A percentile compares a stretch with the other conserved stretches of the same genome.
Evolutionary conservation across 176 grass and related monocot species (phyloP).

Genomic region (Paspalum notatum): DNA sequence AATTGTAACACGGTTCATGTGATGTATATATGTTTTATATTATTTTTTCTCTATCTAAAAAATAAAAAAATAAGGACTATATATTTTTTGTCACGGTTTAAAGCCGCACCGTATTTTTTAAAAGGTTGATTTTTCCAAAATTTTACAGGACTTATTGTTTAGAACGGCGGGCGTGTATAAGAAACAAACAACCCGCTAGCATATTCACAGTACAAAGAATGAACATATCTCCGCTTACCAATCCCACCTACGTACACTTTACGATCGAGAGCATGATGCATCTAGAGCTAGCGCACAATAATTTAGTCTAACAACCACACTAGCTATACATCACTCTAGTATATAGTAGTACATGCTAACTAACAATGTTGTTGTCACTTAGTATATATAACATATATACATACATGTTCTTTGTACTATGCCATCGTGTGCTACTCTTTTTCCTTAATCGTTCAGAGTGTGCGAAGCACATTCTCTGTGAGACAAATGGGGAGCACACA

Average conservation of each 20-base stretch:
- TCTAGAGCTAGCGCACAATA: neutral
- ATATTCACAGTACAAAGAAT: neutral
- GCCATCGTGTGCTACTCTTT: neutral
- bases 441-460: neutral
- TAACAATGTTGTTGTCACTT: neutral
- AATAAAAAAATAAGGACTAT: too few species aligned
- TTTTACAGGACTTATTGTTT: too few species aligned
- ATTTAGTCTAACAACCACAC: slow-evolving; percentile 18
- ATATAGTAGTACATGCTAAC: neutral
- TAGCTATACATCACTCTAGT: neutral
- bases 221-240: neutral
- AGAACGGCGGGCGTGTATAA: too few species aligned
- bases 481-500: neutral
- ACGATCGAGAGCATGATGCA: neutral
- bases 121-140: too few species aligned
- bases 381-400: neutral
- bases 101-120: too few species aligned
- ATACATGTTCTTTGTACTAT: neutral
- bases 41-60: too few species aligned
- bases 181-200: too few species aligned
- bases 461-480: neutral
- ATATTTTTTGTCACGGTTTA: too few species aligned
- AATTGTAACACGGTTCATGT: too few species aligned
- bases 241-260: neutral
- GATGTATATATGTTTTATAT: too few species aligned